phyloP scores from a whole-genome alignment of 176 grass and related monocot species.

The Musa beccarii region DNA sequence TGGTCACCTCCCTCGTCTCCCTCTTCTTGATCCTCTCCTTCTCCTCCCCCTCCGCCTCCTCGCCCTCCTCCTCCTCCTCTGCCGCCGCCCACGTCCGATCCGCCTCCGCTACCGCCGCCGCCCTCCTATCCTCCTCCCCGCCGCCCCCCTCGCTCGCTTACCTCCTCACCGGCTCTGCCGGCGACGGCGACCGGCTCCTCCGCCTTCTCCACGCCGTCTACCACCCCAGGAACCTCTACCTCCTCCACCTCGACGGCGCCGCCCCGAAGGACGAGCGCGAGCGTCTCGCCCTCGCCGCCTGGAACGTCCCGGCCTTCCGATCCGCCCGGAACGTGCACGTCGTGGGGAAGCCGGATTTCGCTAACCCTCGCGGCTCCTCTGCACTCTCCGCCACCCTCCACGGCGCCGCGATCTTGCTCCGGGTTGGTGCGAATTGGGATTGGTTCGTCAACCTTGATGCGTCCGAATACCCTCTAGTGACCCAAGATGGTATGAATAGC shows the following conservation, averaged over 20 bases:
- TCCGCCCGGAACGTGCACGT: slow-evolving; percentile 57
- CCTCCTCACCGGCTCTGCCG: slow-evolving; percentile 66
- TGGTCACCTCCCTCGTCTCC: slow-evolving; percentile 53
- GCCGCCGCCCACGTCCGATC: not conserved
- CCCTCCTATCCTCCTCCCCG: slow-evolving; percentile 30
- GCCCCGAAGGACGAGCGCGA: slow-evolving; percentile 44
- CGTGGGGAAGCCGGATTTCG: slow-evolving; percentile 60
- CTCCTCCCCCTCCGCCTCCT: slow-evolving; percentile 20
- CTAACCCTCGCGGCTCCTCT: slow-evolving; percentile 63
- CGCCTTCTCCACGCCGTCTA: slow-evolving; percentile 68
- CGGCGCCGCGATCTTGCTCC: slow-evolving; percentile 68
- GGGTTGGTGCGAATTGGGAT: slow-evolving; percentile 48
- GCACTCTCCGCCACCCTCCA: slow-evolving; percentile 58
- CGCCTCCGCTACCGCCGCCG: slow-evolving; percentile 7
- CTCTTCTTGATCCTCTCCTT: slow-evolving; percentile 44
- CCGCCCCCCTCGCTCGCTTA: slow-evolving; percentile 53
- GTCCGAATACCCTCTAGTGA: slow-evolving; percentile 69
- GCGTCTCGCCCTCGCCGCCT: slow-evolving; percentile 29
- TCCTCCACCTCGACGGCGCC: slow-evolving; percentile 78
- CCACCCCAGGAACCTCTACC: slow-evolving; percentile 77
- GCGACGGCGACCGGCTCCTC: slow-evolving; percentile 63
- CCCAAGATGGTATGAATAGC: slow-evolving; percentile 52
- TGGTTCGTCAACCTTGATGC: slow-evolving; percentile 89
- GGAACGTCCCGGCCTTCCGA: slow-evolving; percentile 18
- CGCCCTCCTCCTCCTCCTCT: slow-evolving; percentile 27